Base-by-base conservation (phyloP, 2,329 filamentous ascomycete genomes). In the Cordyceps pruinosa region DNA sequence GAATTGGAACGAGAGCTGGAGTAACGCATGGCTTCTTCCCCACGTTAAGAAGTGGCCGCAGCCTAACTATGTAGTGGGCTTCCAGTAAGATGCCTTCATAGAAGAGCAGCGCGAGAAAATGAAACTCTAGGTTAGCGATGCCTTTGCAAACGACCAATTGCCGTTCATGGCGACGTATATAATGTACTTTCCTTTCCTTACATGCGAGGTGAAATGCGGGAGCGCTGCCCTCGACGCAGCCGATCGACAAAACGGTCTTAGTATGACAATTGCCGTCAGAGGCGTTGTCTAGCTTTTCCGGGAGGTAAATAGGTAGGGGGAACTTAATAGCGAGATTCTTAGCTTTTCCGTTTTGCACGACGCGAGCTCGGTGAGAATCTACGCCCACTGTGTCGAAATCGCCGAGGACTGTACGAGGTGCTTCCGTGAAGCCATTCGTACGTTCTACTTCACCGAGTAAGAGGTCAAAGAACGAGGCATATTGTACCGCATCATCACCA, bases 151-250 rank as follows among this genome's bases (percentile, higher is more conserved):
- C n/a, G n/a, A 72, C 56, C 61, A 60, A 50, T 77, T 69, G 19
- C 70, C 64, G 60, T 77, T 77, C 59, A 73, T 74, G 66, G 70
- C 65, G 17, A 78, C 72, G n/a, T 73, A 67, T 50, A 64, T 72
- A 12, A 76, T 77, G 66, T 75, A 73, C 64, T 76, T 79, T 58
- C 74, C 73, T 15, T 79, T 78, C 60, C 64, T 79, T 1, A 71
- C 72, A 1, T 75, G 70, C 62, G 72, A 79, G 60, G 73, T 77
- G 5, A 78, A 77, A 62, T 76, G 70, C 58, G 68, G 72, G 42
- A 63, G 65, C 30, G 65, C 61, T 13, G 67, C 63, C 2, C 71
- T 73, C 10, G 63, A 71, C 56, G 58, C 69, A 17, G 68, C 69
- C 9, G 69, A 72, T 51, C 65, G 69, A 47, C 66, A 72, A 61